Percentiles rank a stretch among this genome's conserved stretches.
These are phyloP conservation scores for Fusarium pseudonygamai DNA, from an alignment of 2,329 filamentous ascomycete genomes.

Conservation along the genomic window DNA sequence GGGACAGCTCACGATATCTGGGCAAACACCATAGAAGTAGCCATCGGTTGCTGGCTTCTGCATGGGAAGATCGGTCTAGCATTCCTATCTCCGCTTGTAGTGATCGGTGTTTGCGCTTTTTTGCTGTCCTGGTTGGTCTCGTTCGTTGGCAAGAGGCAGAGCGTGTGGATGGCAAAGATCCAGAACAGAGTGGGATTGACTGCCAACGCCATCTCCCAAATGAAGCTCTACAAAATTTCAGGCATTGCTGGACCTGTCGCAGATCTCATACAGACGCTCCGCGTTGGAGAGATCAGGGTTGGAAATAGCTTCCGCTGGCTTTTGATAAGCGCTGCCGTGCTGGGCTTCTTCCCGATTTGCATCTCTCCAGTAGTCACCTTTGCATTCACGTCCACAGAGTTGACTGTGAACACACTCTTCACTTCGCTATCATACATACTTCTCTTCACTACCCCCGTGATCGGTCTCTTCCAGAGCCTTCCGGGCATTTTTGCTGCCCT, in stretches of 20 bases:
- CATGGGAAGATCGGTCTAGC: slow-evolving; percentile 57
- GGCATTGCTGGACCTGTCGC: slow-evolving; percentile 44
- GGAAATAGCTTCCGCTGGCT: slow-evolving; percentile 44
- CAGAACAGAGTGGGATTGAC: slow-evolving; percentile 49
- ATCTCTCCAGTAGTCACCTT: slow-evolving; percentile 50
- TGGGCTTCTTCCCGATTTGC: slow-evolving; percentile 48
- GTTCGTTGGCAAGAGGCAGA: slow-evolving; percentile 40
- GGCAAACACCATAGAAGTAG: slow-evolving; percentile 54
- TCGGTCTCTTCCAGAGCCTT: slow-evolving; percentile 46
- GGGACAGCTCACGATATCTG: slow-evolving; percentile 52
- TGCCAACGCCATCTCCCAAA: slow-evolving; percentile 44
- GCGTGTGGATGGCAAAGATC: slow-evolving; percentile 49
- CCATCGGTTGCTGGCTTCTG: slow-evolving; percentile 58
- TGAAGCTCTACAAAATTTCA: slow-evolving; percentile 48
- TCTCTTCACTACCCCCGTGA: slow-evolving; percentile 47
- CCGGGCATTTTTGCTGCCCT: slow-evolving; percentile 46
- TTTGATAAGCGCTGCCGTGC: slow-evolving; percentile 30
- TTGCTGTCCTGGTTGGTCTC: slow-evolving; percentile 27
- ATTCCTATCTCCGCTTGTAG: slow-evolving; percentile 57
- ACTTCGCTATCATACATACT: slow-evolving; percentile 48
- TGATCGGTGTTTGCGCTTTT: slow-evolving; percentile 48
- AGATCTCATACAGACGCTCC: slow-evolving; percentile 43
- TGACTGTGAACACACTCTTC: slow-evolving; percentile 46
- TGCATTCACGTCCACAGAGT: slow-evolving; percentile 38
- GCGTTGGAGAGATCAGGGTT: slow-evolving; percentile 43